A percentile compares a stretch with the other conserved stretches of the same genome.
Evolutionary conservation across 495 filamentous ascomycete species (phyloP).

Genomic region (Penicillium tannophilum): DNA sequence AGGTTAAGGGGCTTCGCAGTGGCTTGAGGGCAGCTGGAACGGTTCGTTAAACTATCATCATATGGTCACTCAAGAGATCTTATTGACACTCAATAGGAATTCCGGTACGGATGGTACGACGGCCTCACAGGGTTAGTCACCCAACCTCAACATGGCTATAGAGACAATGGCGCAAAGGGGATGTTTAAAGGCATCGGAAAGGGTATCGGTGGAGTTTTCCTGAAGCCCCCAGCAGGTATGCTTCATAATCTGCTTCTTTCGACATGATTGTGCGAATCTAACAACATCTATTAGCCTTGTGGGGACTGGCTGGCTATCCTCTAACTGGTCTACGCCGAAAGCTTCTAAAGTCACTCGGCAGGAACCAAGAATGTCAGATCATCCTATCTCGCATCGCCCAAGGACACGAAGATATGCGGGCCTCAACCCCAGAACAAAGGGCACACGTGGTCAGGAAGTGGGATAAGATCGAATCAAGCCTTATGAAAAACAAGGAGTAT

Average conservation of each 20-base stretch:
- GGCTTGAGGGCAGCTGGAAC: slow-evolving; percentile 63
- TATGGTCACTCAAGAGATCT: slow-evolving; percentile 16
- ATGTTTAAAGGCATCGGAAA: slow-evolving; percentile 76
- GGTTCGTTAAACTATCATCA: slow-evolving; percentile 49
- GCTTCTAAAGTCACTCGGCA: slow-evolving; percentile 54
- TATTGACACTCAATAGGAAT: slow-evolving; percentile 55
- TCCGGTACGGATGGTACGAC: slow-evolving; percentile 68
- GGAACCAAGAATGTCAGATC: slow-evolving; percentile 18
- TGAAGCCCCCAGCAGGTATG: slow-evolving; percentile 74
- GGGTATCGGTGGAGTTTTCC: slow-evolving; percentile 68
- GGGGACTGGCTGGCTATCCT: slow-evolving; percentile 69
- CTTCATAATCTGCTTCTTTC: neutral
- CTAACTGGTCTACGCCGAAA: slow-evolving; percentile 75
- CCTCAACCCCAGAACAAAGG: slow-evolving; percentile 20
- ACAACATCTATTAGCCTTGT: slow-evolving; percentile 40
- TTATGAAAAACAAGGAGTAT: neutral
- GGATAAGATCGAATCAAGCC: slow-evolving; percentile 16
- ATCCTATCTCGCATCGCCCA: slow-evolving; percentile 27
- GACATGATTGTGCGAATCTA: no score
- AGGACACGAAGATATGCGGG: slow-evolving; percentile 30
- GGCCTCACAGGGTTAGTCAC: slow-evolving; percentile 74
- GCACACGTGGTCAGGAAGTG: slow-evolving; percentile 25
- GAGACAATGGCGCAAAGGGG: slow-evolving; percentile 67
- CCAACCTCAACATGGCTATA: slow-evolving; percentile 67
- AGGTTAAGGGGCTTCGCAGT: slow-evolving; percentile 74